Evolutionary conservation across 331 rosid genomes (phyloP), one percentile per base, ranked within the genome.

Genomic region (Erythrophleum ivorense): DNA sequence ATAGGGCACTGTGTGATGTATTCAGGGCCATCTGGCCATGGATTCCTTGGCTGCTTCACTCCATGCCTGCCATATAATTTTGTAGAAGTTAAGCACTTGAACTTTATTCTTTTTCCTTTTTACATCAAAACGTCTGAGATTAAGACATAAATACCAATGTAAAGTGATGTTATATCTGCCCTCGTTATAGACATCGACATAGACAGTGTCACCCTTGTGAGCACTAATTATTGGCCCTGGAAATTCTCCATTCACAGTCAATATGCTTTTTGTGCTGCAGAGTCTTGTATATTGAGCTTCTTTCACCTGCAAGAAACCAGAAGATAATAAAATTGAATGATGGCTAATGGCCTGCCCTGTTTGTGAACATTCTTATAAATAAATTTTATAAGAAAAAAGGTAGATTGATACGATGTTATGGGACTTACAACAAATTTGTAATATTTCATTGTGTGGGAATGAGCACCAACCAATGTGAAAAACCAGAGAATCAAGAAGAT

Each of bases 21-120:
- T 12, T 73, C 83, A 29, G 91, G 91, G 49, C 93, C 93, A 45
- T 89, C 91, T 8, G 88, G 57, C 92, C 91, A 89, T 68, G 92
- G 87, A 84, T 89, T 76, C n/a, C 87, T 82, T 38, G 89, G 91
- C 57, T 85, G 88, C 11, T 52, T 74, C 48, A 89, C 91, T 77
- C 93, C 91, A 82, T 89, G 91, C 89, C 91, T 87, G 55, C 48
- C 58, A 74, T 12, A 8, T 71, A 8, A 52, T 54, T 24, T 31
- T 38, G 46, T 43, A 43, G 5, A 7, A 43, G 19, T 77, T 70
- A 63, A 13, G 33, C 66, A 60, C 40, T 45, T 48, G 3, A 71
- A 5, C 29, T 43, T 43, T 7, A 43, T 43, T 3, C 0, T 7
- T 43, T 43, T 43, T 43, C 55, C 14, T 55, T 73, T 3, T 69